phyloP scores from a whole-genome alignment of 192 early-diverging fungal species.

The Podila epigama region DNA sequence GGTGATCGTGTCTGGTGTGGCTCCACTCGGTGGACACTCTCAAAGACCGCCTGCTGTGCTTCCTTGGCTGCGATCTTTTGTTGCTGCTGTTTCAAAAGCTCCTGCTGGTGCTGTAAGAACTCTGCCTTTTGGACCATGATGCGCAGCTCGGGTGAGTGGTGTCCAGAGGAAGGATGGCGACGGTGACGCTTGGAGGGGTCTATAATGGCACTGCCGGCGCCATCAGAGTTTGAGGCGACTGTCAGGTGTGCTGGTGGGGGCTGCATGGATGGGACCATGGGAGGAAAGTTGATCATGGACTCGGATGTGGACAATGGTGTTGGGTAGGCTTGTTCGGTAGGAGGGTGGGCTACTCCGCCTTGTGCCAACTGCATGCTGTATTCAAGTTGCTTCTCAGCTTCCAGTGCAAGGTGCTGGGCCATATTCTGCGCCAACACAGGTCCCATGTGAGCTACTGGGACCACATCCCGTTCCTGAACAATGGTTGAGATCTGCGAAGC shows the following conservation, averaged over 20 bases:
- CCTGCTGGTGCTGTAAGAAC: constrained; percentile 1
- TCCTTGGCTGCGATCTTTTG: constrained; percentile 40
- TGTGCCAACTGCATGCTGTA: too few species aligned
- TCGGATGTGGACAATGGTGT: constrained; percentile 23
- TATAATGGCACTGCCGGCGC: not conserved
- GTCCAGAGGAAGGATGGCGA: constrained; percentile 44
- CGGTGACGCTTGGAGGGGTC: constrained; percentile 28
- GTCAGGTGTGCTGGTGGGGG: constrained; percentile 23
- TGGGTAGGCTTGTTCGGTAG: constrained; percentile 22
- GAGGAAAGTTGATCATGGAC: constrained; percentile 27
- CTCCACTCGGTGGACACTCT: constrained; percentile 12
- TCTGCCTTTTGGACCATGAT: constrained; percentile 34
- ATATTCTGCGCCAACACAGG: constrained; percentile 21
- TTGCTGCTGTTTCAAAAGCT: constrained; percentile 36
- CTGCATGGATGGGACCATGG: constrained; percentile 42
- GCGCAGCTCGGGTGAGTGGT: constrained; percentile 39
- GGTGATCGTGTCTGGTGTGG: constrained; percentile 42
- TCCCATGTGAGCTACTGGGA: constrained; percentile 4
- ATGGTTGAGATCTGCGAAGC: constrained; percentile 8
- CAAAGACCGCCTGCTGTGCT: constrained; percentile 3
- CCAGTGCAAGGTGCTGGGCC: not conserved
- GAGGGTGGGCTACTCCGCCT: not conserved
- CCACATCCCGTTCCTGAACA: constrained; percentile 10
- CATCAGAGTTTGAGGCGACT: constrained; percentile 19
- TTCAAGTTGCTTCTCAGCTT: too few species aligned